phyloP scores from a whole-genome alignment of 2,329 filamentous ascomycete genomes.

The Capronia epimyces region DNA sequence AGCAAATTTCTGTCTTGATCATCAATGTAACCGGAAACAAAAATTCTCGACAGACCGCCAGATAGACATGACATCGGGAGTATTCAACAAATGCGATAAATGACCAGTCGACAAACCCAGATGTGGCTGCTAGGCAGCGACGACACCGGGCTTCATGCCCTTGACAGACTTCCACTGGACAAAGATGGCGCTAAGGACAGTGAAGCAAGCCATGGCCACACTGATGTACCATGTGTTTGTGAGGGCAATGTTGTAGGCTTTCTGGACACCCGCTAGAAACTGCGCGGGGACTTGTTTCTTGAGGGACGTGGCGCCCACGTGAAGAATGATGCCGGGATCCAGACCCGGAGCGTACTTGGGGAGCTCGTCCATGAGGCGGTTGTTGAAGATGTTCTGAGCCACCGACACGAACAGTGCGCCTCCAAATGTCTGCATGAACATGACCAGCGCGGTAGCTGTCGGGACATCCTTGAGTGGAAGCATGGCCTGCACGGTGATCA shows the following conservation, averaged over 20 bases:
- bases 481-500: conserved; percentile 40
- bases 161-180: conserved; percentile 42
- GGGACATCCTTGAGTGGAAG: conserved; percentile 36
- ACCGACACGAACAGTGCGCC: conserved; percentile 49
- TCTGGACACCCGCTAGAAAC: conserved; percentile 31
- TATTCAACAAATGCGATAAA: too few species aligned
- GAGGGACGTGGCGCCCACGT: conserved; percentile 38
- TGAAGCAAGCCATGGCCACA: conserved; percentile 36
- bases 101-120: too few species aligned
- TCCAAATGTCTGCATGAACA: conserved; percentile 41
- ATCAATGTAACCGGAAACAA: too few species aligned
- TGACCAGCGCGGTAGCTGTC: conserved; percentile 38
- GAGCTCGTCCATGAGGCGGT: conserved; percentile 45
- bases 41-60: too few species aligned
- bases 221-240: conserved; percentile 38
- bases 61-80: too few species aligned
- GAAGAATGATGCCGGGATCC: conserved; percentile 31
- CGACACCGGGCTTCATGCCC: conserved; percentile 27
- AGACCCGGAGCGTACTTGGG: conserved; percentile 31
- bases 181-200: conserved; percentile 33
- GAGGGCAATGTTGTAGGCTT: conserved; percentile 37
- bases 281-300: conserved; percentile 30
- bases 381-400: conserved; percentile 50
- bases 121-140: conserved; percentile 19
- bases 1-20: too few species aligned